phyloP scores from a whole-genome alignment of 2,329 filamentous ascomycete species.

The Fusarium mangiferae region DNA sequence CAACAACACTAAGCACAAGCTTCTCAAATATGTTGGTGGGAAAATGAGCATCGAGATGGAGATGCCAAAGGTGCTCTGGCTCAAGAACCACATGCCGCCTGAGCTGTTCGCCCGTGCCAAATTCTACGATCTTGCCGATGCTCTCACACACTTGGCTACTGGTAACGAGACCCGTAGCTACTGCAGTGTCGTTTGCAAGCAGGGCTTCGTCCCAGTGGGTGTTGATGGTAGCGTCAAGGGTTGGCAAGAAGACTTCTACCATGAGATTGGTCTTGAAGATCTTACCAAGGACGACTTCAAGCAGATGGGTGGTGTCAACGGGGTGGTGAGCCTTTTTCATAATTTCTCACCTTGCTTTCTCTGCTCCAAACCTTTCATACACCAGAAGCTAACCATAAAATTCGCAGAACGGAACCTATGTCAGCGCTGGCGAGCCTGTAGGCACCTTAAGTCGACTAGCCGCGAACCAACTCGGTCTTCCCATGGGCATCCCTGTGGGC shows the following conservation, averaged over 20 bases:
- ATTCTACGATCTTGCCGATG: conserved; percentile 95
- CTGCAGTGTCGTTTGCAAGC: conserved; percentile 97
- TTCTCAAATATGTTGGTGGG: conserved; percentile 95
- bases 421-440: conserved; percentile 91
- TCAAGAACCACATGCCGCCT: conserved; percentile 97
- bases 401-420: conserved; percentile 84
- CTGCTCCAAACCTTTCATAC: not conserved
- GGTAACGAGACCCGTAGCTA: conserved; percentile 92
- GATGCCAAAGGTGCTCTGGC: conserved; percentile 96
- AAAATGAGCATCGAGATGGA: conserved; percentile 99
- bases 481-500: conserved; percentile 88
- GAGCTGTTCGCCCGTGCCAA: conserved; percentile 93
- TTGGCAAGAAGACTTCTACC: conserved; percentile 96
- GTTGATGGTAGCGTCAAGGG: conserved; percentile 97
- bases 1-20: conserved; percentile 90
- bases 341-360: conserved; percentile 27
- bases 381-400: conserved; percentile 22
- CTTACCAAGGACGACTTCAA: conserved; percentile 87
- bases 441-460: conserved; percentile 87
- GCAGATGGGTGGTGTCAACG: conserved; percentile 92
- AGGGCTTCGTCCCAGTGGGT: conserved; percentile 95
- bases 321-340: conserved; percentile 77
- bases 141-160: conserved; percentile 92
- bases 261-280: conserved; percentile 86
- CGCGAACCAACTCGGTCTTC: conserved; percentile 83